Percentiles rank a stretch among this genome's conserved stretches.
Evolutionary conservation across 257 asterid species (phyloP).

Genomic region (Sherardia arvensis): DNA sequence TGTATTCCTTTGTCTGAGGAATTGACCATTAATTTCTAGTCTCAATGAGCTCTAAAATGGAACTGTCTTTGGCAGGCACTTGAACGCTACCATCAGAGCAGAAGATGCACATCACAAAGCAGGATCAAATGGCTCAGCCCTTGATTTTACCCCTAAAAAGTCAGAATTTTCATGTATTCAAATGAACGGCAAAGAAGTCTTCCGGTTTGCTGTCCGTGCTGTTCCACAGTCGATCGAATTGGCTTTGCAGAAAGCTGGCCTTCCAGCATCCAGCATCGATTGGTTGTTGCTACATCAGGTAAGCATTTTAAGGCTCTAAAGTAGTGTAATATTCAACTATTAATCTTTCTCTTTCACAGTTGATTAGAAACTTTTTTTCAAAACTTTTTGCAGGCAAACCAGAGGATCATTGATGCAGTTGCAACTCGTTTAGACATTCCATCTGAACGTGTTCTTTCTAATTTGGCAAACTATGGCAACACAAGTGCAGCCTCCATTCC

Average conservation of each 20-base stretch:
- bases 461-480: constrained; percentile 80
- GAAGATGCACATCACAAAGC: constrained; percentile 31
- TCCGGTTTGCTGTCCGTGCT: constrained; percentile 80
- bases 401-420: constrained; percentile 83
- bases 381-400: constrained; percentile 61
- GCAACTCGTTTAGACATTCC: constrained; percentile 67
- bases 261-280: constrained; percentile 58
- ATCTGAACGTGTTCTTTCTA: constrained; percentile 74
- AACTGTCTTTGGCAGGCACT: constrained; percentile 35
- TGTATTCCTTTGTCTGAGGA: constrained; percentile 7
- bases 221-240: constrained; percentile 88
- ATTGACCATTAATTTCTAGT: not conserved
- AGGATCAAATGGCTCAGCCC: constrained; percentile 64
- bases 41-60: constrained; percentile 4
- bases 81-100: constrained; percentile 51
- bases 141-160: constrained; percentile 46
- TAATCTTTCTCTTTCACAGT: not conserved
- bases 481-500: constrained; percentile 96
- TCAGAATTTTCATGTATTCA: constrained; percentile 69
- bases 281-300: constrained; percentile 99
- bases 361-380: not conserved
- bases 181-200: constrained; percentile 98
- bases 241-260: constrained; percentile 75
- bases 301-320: constrained; percentile 8
- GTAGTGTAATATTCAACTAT: not conserved